Base-by-base conservation (phyloP, 2,329 filamentous ascomycete genomes). In the Helicocarpus griseus region DNA sequence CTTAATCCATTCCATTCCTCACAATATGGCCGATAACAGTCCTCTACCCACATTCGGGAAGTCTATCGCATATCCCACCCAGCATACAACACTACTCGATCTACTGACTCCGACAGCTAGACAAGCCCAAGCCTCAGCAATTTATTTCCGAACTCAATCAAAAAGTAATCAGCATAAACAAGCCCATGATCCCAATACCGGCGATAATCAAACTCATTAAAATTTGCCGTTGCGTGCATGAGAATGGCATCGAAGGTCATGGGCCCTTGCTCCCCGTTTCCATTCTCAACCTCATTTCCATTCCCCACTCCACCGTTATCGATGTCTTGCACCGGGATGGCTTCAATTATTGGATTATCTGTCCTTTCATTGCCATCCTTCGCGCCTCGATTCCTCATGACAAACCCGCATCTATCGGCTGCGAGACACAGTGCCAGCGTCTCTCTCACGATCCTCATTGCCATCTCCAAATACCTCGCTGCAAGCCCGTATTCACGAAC, bases 131-230 rank as follows among this genome's bases (percentile, higher is more conserved):
- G 54, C 5, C 66, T 60, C 49, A 69, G 49, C 26, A 71, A 49
- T 48, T 68, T 67, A 51, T 71, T 71, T 8, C 68, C 69, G 56
- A 70, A 65, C 49, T 70, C 66, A 17, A 70, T 35, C 26, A 71
- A 57, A 49, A 62, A 71, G 46, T 71, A 71, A 53, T 71, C 69
- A 8, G 67, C 69, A 60, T 70, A 71, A 5, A 70, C 68, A 46
- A 71, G 51, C 11, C 69, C 69, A 60, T 70, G 67, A 51, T 71
- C 63, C 49, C 59, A 61, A 36, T 68, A 65, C 47, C 67, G 64
- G 53, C 61, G 60, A 36, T 66, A 61, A 29, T 66, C 67, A 58
- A 68, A 58, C 35, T 61, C 60, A 44, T 71, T 70, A 56, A 66
- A 64, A 41, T 69, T 70, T 8, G 65, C 65, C 13, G 69, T 71